Conservation (phyloP, 2,329 filamentous ascomycete species). For the Geosmithia putterillii region DNA sequence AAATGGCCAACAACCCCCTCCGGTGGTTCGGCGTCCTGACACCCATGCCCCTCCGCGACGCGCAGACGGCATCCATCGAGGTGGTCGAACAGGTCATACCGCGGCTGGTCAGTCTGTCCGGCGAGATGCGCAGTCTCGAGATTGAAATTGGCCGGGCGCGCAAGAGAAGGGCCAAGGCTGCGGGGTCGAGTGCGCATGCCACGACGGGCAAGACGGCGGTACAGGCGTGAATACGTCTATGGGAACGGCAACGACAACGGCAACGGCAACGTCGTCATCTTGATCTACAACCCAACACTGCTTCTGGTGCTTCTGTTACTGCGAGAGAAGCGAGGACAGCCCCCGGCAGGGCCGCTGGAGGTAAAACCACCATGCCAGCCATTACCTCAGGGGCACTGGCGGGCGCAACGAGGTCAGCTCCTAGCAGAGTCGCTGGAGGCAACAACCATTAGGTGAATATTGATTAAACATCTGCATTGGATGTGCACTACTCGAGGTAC, state of each 20-base stretch:
- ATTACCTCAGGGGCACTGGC: background rate
- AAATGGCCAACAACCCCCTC: constrained; percentile 36
- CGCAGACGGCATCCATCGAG: constrained; percentile 45
- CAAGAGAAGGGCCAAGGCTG: constrained; percentile 39
- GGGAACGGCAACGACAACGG: background rate
- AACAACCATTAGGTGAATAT: background rate
- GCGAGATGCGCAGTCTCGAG: constrained; percentile 53
- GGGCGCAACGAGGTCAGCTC: constrained; percentile 33
- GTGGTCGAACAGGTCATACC: constrained; percentile 47
- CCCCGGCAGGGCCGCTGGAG: too few species aligned
- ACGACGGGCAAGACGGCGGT: background rate
- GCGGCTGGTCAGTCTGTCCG: constrained; percentile 40
- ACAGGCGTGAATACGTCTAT: background rate
- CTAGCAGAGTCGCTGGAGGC: too few species aligned
- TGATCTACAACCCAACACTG: too few species aligned
- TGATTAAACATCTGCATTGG: background rate
- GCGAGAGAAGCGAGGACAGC: too few species aligned
- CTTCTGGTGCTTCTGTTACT: too few species aligned
- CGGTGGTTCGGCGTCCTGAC: constrained; percentile 44
- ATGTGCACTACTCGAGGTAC: constrained; percentile 20
- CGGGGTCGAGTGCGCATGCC: background rate
- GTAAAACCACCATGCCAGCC: too few species aligned
- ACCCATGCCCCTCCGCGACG: constrained; percentile 37
- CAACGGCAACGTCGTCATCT: background rate
- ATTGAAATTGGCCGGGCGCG: constrained; percentile 52